phyloP scores from a whole-genome alignment of 768 basidiomycete species.

The Cystofilobasidium bisporidii region DNA sequence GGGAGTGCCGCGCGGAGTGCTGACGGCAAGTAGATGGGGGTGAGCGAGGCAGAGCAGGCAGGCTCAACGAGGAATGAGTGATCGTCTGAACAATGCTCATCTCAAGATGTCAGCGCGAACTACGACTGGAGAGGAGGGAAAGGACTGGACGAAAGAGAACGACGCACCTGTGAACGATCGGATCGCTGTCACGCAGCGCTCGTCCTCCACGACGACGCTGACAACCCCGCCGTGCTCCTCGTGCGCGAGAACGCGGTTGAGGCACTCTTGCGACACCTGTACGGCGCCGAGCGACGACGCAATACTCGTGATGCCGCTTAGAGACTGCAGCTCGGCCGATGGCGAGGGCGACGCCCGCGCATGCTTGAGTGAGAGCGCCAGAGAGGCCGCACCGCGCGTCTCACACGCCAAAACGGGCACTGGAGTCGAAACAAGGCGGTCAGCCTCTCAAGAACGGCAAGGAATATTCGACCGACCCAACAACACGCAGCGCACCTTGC shows the following conservation, averaged over 20 bases:
- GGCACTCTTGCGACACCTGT: background rate
- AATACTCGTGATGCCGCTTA: background rate
- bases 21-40: background rate
- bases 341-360: background rate
- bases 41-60: background rate
- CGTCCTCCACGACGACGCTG: constrained; percentile 5
- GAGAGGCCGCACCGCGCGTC: background rate
- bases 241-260: background rate
- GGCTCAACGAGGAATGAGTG: constrained; percentile 9
- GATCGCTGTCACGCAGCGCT: background rate
- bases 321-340: background rate
- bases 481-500: background rate
- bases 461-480: too few relatives aligned
- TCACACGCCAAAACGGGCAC: background rate
- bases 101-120: background rate
- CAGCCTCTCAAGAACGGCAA: too few relatives aligned
- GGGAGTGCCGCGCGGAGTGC: background rate
- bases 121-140: background rate
- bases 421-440: background rate
- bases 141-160: background rate
- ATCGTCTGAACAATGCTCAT: background rate
- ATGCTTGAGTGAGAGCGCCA: background rate
- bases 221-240: background rate
- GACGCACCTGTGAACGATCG: background rate
- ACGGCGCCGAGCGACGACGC: constrained; percentile 1